These are phyloP conservation scores for Mycena capillaripes DNA, from an alignment of 768 basidiomycete genomes.

Conservation along the genomic window DNA sequence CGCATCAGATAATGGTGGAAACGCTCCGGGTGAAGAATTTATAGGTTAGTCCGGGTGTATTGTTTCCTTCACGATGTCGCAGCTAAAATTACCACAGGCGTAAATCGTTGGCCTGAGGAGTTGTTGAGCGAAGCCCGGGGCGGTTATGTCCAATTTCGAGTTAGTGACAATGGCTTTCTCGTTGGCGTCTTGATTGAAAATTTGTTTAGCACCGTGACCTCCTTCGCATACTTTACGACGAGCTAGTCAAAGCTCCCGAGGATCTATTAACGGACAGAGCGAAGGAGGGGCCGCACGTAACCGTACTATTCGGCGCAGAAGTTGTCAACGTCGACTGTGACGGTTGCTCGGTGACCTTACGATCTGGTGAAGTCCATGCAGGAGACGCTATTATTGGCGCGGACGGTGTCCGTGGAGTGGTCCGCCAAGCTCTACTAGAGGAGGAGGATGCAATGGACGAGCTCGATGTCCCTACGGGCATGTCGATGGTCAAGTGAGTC, in stretches of 20 bases:
- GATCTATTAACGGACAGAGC: neutral
- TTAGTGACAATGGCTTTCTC: neutral
- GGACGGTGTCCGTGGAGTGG: conserved; percentile 18
- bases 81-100: neutral
- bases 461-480: neutral
- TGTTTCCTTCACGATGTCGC: neutral
- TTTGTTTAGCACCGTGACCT: conserved; percentile 22
- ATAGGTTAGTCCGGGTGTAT: neutral
- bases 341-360: conserved; percentile 14
- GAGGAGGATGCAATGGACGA: conserved; percentile 12
- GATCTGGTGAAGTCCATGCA: conserved; percentile 11
- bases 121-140: conserved; percentile 24
- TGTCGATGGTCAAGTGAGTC: conserved; percentile 20
- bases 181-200: neutral
- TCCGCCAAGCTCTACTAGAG: neutral
- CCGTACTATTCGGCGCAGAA: conserved; percentile 19
- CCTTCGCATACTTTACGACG: conserved; percentile 23
- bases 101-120: conserved; percentile 5
- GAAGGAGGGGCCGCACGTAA: neutral
- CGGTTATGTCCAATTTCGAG: conserved; percentile 5
- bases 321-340: conserved; percentile 13
- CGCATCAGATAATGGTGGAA: neutral
- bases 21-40: neutral
- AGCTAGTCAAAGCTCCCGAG: neutral
- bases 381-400: conserved; percentile 28